Evolutionary conservation across 1,284 basidiomycete genomes (phyloP).

Genomic region (Trichosporon inkin): DNA sequence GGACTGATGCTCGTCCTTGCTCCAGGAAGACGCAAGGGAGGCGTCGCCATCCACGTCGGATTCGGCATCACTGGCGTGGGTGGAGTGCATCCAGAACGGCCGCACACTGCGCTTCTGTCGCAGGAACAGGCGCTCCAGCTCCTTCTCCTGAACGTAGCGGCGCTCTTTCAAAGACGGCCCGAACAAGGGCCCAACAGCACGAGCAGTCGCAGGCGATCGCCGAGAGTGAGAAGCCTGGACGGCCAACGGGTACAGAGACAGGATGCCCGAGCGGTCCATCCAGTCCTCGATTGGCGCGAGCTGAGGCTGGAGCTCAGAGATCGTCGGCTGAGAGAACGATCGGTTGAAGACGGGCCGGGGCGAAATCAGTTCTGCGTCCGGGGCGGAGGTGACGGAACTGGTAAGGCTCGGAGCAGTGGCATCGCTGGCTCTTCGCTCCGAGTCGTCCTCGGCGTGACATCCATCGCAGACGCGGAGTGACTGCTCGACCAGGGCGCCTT

Average conservation of each 20-base stretch:
- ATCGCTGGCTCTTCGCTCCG: conserved; percentile 13
- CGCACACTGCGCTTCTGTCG: conserved; percentile 29
- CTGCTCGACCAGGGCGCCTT: conserved; percentile 19
- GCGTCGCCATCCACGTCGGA: conserved; percentile 17
- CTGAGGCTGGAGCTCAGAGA: conserved; percentile 14
- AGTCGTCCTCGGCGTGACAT: conserved; percentile 24
- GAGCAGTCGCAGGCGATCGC: conserved; percentile 17
- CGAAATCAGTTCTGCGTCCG: conserved; percentile 14
- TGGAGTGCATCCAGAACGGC: conserved; percentile 12
- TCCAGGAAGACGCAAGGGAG: not conserved
- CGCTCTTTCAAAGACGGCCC: conserved; percentile 32
- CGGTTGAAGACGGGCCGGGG: conserved; percentile 5
- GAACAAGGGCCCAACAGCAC: conserved; percentile 38
- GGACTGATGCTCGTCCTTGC: not conserved
- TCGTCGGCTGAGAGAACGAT: conserved; percentile 4
- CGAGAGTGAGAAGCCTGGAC: conserved; percentile 34
- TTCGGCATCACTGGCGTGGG: conserved; percentile 24
- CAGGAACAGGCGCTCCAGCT: conserved; percentile 29
- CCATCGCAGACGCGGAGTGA: conserved; percentile 41
- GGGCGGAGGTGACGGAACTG: conserved; percentile 20
- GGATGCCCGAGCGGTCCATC: conserved; percentile 44
- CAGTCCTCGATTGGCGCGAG: conserved; percentile 43
- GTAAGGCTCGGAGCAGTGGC: conserved; percentile 18
- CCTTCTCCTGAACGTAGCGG: conserved; percentile 30
- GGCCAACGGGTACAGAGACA: conserved; percentile 47